Percentiles rank a stretch among this genome's conserved stretches.
Evolutionary conservation across 805 yeast genomes (phyloP).

Genomic region (Huiozyma naganishii): DNA sequence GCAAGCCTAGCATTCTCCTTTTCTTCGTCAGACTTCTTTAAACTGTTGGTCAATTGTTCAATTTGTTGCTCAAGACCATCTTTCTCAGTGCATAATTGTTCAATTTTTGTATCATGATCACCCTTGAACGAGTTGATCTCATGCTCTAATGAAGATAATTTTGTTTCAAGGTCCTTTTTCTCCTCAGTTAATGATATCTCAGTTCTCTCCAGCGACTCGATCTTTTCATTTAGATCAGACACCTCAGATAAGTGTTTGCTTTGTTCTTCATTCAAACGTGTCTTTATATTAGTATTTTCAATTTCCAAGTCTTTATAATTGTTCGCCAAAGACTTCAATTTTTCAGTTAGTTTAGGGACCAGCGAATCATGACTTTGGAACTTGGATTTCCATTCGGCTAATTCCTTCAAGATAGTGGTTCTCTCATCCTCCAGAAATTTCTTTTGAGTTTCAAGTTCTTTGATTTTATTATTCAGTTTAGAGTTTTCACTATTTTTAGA

Average conservation of each 20-base stretch:
- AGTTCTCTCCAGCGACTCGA: background rate
- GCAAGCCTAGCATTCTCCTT: too few species aligned
- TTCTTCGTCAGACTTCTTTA: too few species aligned
- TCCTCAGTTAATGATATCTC: too few species aligned
- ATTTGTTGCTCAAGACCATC: background rate
- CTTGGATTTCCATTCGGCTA: constrained; percentile 17
- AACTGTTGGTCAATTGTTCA: background rate
- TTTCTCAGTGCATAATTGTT: background rate
- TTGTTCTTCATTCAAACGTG: constrained; percentile 4
- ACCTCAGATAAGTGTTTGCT: background rate
- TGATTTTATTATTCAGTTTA: constrained; percentile 6
- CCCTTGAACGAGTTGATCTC: background rate
- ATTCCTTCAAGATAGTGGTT: constrained; percentile 14
- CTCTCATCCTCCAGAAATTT: constrained; percentile 16
- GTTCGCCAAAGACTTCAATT: constrained; percentile 34
- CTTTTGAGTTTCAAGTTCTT: constrained; percentile 5
- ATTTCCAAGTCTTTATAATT: constrained; percentile 20
- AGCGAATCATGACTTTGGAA: constrained; percentile 26
- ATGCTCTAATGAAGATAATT: background rate
- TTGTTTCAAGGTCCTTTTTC: background rate
- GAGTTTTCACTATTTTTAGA: constrained; percentile 11
- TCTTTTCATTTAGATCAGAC: background rate
- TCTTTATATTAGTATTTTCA: constrained; percentile 16
- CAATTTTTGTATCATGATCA: background rate
- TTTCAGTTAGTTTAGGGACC: constrained; percentile 35